Percentiles rank a stretch among this genome's conserved stretches.
phyloP scores from a whole-genome alignment of 306 rosid species.

The Castanopsis chinensis region DNA sequence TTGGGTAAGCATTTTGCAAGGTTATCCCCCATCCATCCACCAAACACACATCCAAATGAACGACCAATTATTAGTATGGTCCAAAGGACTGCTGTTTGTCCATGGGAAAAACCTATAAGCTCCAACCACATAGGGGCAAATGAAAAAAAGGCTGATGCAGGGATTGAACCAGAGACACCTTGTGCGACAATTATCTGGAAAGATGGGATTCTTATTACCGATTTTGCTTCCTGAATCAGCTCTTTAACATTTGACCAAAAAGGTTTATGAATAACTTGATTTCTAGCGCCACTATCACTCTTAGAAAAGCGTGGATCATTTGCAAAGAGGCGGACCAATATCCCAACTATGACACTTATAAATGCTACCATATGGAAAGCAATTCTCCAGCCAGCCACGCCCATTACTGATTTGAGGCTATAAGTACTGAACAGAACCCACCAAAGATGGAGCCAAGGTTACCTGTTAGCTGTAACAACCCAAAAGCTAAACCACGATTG shows the following conservation, averaged over 20 bases:
- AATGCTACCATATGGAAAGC: constrained; percentile 72
- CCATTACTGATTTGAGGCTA: constrained; percentile 67
- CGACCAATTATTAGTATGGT: constrained; percentile 42
- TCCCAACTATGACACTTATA: constrained; percentile 64
- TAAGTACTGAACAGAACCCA: constrained; percentile 57
- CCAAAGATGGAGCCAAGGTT: constrained; percentile 69
- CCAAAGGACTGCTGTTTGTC: constrained; percentile 65
- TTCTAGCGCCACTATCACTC: constrained; percentile 4
- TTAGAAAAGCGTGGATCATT: constrained; percentile 59
- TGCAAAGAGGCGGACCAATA: constrained; percentile 54
- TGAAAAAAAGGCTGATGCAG: constrained; percentile 68
- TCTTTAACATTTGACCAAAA: constrained; percentile 47
- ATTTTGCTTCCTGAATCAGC: constrained; percentile 56
- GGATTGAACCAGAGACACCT: constrained; percentile 82
- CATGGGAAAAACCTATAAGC: constrained; percentile 79
- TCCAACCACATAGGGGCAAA: constrained; percentile 87
- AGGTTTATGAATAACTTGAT: constrained; percentile 24
- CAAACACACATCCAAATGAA: constrained; percentile 74
- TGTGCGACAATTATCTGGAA: constrained; percentile 88
- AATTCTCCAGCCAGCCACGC: constrained; percentile 85
- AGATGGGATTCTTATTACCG: constrained; percentile 61
- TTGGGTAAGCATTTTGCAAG: constrained; percentile 60
- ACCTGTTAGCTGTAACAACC: constrained; percentile 68
- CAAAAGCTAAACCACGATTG: constrained; percentile 78
- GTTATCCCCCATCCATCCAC: constrained; percentile 74